phyloP scores from a whole-genome alignment of 1,139 yeast genomes.

The Pichia terricola region DNA sequence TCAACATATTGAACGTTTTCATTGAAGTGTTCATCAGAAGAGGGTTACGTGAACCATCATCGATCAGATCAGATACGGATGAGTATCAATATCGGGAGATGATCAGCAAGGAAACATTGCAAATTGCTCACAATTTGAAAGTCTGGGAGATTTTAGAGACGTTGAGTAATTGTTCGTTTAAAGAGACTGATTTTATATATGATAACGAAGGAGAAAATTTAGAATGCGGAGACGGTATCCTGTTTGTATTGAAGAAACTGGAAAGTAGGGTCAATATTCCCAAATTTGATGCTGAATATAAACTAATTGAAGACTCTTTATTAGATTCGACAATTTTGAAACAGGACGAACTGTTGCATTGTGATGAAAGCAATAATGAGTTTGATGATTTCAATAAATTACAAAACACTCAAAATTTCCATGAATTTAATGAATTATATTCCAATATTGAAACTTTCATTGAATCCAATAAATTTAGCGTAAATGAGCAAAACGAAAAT shows the following conservation, averaged over 20 bases:
- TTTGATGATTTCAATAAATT: neutral
- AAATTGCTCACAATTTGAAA: neutral
- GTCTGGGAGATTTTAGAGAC: neutral
- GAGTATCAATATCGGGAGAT: no score
- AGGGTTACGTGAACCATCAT: slow-evolving; percentile 1
- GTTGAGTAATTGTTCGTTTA: neutral
- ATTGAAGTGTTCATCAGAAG: slow-evolving; percentile 12
- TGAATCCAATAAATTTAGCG: neutral
- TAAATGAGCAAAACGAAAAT: neutral
- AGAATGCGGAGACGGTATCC: neutral
- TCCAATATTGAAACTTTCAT: neutral
- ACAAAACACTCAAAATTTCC: slow-evolving; percentile 4
- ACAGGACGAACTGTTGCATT: neutral
- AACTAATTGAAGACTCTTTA: slow-evolving; percentile 3
- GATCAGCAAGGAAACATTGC: neutral
- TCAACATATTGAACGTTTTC: slow-evolving; percentile 10
- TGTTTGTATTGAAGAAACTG: slow-evolving; percentile 3
- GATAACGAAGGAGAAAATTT: no score
- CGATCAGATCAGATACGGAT: neutral
- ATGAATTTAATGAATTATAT: slow-evolving; percentile 12
- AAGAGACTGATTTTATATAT: neutral
- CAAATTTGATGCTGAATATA: neutral
- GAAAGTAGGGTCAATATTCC: slow-evolving; percentile 1
- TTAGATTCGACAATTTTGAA: slow-evolving; percentile 6
- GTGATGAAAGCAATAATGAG: neutral